These are phyloP conservation scores for Leishmania tropica DNA, from an alignment of 208 protist genomes.

Conservation along the genomic window DNA sequence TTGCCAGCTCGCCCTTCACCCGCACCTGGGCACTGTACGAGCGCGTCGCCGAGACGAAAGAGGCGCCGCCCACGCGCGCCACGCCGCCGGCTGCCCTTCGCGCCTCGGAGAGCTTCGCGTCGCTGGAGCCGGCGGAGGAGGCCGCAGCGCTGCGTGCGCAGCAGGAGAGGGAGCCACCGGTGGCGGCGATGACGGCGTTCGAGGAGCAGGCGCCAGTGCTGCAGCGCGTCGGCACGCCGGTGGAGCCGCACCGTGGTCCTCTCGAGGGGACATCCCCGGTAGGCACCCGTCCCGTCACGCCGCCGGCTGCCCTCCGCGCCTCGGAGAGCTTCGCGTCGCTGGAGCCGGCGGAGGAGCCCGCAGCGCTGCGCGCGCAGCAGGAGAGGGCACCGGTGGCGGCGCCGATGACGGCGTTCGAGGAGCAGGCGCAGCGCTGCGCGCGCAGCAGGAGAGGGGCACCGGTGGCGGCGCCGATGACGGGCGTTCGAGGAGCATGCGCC, in stretches of 20 bases:
- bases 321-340: not conserved
- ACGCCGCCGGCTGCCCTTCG: not conserved
- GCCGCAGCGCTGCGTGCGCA: not conserved
- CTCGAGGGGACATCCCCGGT: too few relatives aligned
- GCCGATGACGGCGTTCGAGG: too few relatives aligned
- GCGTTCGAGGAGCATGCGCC: not conserved
- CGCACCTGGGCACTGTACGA: slow-evolving; percentile 28
- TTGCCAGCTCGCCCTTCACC: slow-evolving; percentile 15
- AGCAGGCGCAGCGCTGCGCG: too few relatives aligned
- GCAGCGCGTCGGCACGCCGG: not conserved
- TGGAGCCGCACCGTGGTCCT: not conserved
- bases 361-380: not conserved
- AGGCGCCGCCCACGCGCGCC: not conserved
- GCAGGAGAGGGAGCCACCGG: not conserved
- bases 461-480: too few relatives aligned
- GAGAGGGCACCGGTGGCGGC: too few relatives aligned
- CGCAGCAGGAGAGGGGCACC: too few relatives aligned
- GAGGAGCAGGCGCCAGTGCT: not conserved
- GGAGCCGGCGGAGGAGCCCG: not conserved
- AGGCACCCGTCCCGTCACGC: not conserved
- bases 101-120: not conserved
- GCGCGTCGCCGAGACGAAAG: not conserved
- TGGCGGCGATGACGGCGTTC: too few relatives aligned
- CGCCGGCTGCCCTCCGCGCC: not conserved
- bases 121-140: not conserved